Evolutionary conservation across 2,329 filamentous ascomycete genomes (phyloP).

Genomic region (Epichloe hybrida): DNA sequence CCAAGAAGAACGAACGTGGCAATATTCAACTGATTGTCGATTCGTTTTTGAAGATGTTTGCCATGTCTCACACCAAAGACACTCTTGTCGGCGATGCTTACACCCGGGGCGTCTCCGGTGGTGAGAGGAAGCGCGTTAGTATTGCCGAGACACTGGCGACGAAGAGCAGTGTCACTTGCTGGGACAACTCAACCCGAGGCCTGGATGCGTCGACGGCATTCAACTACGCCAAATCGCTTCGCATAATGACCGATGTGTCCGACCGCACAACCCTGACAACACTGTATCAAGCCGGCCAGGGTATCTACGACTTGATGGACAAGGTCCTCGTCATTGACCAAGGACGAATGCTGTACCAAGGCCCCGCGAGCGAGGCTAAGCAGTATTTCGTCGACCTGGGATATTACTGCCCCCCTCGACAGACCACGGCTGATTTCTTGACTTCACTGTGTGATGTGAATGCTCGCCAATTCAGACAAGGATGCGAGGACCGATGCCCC

Average conservation of each 20-base stretch:
- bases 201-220: constrained; percentile 67
- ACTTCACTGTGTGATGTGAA: constrained; percentile 27
- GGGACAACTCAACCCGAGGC: constrained; percentile 73
- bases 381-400: constrained; percentile 44
- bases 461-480: constrained; percentile 1
- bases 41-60: constrained; percentile 64
- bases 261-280: constrained; percentile 16
- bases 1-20: constrained; percentile 47
- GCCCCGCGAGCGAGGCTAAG: constrained; percentile 41
- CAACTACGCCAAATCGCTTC: constrained; percentile 58
- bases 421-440: constrained; percentile 50
- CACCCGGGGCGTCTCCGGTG: constrained; percentile 62
- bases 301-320: constrained; percentile 37
- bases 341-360: constrained; percentile 55
- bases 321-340: constrained; percentile 50
- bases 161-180: constrained; percentile 59
- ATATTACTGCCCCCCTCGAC: constrained; percentile 42
- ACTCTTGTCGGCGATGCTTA: constrained; percentile 64
- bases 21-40: constrained; percentile 52
- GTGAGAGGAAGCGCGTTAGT: constrained; percentile 67
- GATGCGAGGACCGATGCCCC: constrained; percentile 25
- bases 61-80: constrained; percentile 60
- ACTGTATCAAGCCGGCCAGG: constrained; percentile 14
- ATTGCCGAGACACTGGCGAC: constrained; percentile 67
- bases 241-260: constrained; percentile 61